Evolutionary conservation across 2,329 filamentous ascomycete genomes (phyloP).

Genomic region (Emergomyces pasteurianus): DNA sequence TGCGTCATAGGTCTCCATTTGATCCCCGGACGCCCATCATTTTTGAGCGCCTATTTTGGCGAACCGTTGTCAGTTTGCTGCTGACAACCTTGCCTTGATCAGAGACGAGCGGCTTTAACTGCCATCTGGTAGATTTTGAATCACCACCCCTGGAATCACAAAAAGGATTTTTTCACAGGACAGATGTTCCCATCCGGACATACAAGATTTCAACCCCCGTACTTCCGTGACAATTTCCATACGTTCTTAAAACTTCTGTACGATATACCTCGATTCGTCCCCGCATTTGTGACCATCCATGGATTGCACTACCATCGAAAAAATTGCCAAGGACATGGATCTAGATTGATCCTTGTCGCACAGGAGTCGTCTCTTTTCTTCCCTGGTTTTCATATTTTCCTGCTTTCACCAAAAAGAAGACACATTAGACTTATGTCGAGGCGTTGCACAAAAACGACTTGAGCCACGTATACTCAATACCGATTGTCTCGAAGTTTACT

Average conservation of each 20-base stretch:
- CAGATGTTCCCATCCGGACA: slow-evolving; percentile 26
- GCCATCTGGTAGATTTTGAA: slow-evolving; percentile 30
- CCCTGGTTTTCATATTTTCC: neutral
- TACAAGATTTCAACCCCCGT: slow-evolving; percentile 20
- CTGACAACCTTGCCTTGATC: slow-evolving; percentile 2
- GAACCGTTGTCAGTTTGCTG: slow-evolving; percentile 5
- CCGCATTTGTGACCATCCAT: neutral
- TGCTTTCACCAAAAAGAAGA: neutral
- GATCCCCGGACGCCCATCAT: neutral
- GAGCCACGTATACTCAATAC: neutral
- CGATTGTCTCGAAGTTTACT: neutral
- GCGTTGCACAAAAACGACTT: neutral
- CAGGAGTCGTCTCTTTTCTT: neutral
- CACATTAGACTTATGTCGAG: neutral
- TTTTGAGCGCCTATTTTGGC: neutral
- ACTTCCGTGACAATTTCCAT: neutral
- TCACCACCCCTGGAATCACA: slow-evolving; percentile 33
- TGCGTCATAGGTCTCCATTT: slow-evolving; percentile 27
- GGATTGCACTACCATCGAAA: neutral
- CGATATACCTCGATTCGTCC: slow-evolving; percentile 2
- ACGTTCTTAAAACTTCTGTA: neutral
- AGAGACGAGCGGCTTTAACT: slow-evolving; percentile 25
- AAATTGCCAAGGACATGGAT: neutral
- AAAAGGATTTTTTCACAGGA: slow-evolving; percentile 37
- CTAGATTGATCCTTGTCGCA: neutral